Evolutionary conservation across 2,329 filamentous ascomycete species (phyloP).

Genomic region (Neonectria ditissima): DNA sequence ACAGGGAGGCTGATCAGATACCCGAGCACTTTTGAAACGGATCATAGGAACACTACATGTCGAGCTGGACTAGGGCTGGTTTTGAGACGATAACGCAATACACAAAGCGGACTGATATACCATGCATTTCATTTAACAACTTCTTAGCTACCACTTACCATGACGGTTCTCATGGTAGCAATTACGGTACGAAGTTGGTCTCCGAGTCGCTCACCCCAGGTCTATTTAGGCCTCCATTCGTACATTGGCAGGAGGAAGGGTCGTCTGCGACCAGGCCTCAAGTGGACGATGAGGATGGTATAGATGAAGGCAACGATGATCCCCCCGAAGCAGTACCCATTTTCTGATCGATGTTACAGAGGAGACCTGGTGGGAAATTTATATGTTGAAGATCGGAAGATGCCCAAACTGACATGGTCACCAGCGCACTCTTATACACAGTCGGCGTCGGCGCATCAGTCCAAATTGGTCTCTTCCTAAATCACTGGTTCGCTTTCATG

Average conservation of each 20-base stretch:
- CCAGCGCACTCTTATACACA: neutral
- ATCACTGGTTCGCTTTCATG: neutral
- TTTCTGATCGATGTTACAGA: neutral
- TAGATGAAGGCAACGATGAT: conserved; percentile 20
- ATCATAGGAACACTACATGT: no score
- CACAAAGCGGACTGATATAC: neutral
- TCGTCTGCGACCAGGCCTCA: conserved; percentile 3
- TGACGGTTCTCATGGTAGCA: neutral
- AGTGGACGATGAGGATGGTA: conserved; percentile 10
- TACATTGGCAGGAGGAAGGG: conserved; percentile 6
- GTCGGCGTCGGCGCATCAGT: conserved; percentile 5
- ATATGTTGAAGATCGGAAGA: neutral
- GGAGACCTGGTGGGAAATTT: neutral
- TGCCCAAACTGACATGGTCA: neutral
- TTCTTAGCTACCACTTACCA: neutral
- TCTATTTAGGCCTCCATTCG: neutral
- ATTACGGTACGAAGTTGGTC: neutral
- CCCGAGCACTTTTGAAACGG: neutral
- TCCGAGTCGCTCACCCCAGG: neutral
- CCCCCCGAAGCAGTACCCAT: conserved; percentile 8
- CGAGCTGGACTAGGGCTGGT: neutral
- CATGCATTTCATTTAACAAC: neutral
- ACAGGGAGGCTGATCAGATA: neutral
- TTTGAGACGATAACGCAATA: neutral
- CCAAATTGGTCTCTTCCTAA: neutral